Conservation (phyloP, 2,329 filamentous ascomycete species). For the Epichloe elymi region DNA sequence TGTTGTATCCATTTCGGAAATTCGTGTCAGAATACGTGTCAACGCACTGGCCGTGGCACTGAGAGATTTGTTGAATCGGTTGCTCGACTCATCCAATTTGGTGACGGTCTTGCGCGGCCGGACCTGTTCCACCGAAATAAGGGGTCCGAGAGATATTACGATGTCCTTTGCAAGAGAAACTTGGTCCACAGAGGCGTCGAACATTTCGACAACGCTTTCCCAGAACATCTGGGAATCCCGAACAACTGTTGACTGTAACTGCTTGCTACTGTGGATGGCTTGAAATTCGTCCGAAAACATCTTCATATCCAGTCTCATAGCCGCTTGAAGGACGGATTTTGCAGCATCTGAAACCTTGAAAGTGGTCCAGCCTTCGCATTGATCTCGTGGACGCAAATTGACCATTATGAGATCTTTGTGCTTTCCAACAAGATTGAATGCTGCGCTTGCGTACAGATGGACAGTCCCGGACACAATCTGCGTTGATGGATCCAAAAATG, state of each 20-base stretch:
- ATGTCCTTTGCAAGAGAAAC: slow-evolving; percentile 63
- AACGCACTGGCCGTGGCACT: slow-evolving; percentile 43
- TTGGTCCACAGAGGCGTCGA: slow-evolving; percentile 61
- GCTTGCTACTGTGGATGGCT: slow-evolving; percentile 45
- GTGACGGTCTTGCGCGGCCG: slow-evolving; percentile 35
- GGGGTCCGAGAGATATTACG: slow-evolving; percentile 53
- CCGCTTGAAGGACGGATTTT: slow-evolving; percentile 35
- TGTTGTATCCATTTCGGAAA: slow-evolving; percentile 60
- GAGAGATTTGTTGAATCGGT: slow-evolving; percentile 70
- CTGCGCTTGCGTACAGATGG: slow-evolving; percentile 48
- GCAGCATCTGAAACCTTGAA: slow-evolving; percentile 32
- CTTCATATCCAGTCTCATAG: slow-evolving; percentile 34
- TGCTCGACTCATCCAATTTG: slow-evolving; percentile 24
- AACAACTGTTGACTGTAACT: slow-evolving; percentile 53
- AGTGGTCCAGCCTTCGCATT: slow-evolving; percentile 24
- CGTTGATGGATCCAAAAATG: slow-evolving; percentile 36
- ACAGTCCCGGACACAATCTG: slow-evolving; percentile 36
- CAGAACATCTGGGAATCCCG: slow-evolving; percentile 45
- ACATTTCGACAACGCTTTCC: slow-evolving; percentile 46
- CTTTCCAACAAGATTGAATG: slow-evolving; percentile 51
- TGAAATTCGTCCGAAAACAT: slow-evolving; percentile 32
- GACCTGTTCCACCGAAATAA: slow-evolving; percentile 68
- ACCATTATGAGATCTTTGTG: slow-evolving; percentile 46
- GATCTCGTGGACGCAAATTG: slow-evolving; percentile 16
- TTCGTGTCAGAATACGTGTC: slow-evolving; percentile 59